A percentile compares a stretch with the other conserved stretches of the same genome.
Evolutionary conservation across 768 basidiomycete genomes (phyloP).

Genomic region (Imleria badia): DNA sequence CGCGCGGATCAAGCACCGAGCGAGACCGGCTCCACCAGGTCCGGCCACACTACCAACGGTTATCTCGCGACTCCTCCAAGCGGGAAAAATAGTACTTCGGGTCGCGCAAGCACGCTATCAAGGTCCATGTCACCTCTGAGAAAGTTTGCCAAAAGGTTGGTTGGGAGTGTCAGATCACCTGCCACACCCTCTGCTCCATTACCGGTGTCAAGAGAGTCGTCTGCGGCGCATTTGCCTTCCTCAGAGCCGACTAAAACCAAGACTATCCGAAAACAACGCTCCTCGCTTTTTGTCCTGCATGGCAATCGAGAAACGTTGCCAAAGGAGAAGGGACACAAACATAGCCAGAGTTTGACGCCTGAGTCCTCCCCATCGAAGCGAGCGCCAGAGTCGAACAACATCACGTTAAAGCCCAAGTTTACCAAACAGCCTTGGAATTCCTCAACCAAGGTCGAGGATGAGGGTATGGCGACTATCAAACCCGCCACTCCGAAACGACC

Average conservation of each 20-base stretch:
- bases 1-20: conserved; percentile 52
- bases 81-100: conserved; percentile 42
- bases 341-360: conserved; percentile 70
- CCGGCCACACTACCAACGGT: conserved; percentile 55
- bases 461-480: conserved; percentile 48
- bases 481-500: conserved; percentile 49
- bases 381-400: conserved; percentile 34
- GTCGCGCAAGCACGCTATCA: conserved; percentile 48
- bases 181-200: conserved; percentile 46
- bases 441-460: conserved; percentile 70
- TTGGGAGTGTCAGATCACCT: conserved; percentile 44
- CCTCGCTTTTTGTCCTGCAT: conserved; percentile 61
- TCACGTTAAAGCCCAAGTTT: conserved; percentile 41
- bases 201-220: conserved; percentile 41
- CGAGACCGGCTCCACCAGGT: conserved; percentile 70
- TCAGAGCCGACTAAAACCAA: conserved; percentile 49
- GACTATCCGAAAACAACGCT: conserved; percentile 52
- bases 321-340: conserved; percentile 62
- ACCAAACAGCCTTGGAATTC: conserved; percentile 71
- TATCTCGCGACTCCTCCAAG: conserved; percentile 67
- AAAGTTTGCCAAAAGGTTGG: conserved; percentile 72
- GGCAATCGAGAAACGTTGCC: conserved; percentile 46
- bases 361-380: conserved; percentile 57
- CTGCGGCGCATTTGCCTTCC: conserved; percentile 41
- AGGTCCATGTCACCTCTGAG: conserved; percentile 80